These are phyloP conservation scores for Pseudozyma thailandica DNA, from an alignment of 1,284 basidiomycete species.

Conservation along the genomic window DNA sequence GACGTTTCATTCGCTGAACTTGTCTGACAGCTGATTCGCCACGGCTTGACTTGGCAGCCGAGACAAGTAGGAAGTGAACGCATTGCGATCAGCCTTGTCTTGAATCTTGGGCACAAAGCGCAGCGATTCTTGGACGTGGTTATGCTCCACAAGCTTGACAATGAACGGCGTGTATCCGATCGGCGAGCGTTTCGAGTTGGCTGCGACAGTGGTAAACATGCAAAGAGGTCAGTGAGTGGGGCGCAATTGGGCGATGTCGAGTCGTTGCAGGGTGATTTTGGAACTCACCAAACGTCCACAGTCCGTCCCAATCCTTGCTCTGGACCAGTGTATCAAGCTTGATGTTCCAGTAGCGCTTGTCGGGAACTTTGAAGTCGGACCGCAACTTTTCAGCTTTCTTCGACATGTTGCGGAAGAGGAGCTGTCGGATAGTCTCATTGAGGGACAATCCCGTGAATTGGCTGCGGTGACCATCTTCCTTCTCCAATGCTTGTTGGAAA, in stretches of 20 bases:
- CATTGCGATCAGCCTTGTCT: constrained; percentile 53
- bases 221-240: neutral
- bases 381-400: constrained; percentile 63
- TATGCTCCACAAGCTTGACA: constrained; percentile 52
- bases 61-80: constrained; percentile 31
- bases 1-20: constrained; percentile 20
- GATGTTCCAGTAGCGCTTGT: constrained; percentile 58
- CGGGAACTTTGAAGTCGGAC: constrained; percentile 62
- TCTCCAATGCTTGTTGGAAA: constrained; percentile 85
- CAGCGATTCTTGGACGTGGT: constrained; percentile 54
- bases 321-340: constrained; percentile 49
- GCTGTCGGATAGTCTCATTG: constrained; percentile 59
- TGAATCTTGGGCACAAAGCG: constrained; percentile 51
- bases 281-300: constrained; percentile 52
- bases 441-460: constrained; percentile 50
- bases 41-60: constrained; percentile 27
- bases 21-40: constrained; percentile 41
- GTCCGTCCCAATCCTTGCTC: constrained; percentile 51
- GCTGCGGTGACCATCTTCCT: constrained; percentile 76
- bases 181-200: constrained; percentile 76
- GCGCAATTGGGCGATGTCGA: neutral
- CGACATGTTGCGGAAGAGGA: constrained; percentile 53
- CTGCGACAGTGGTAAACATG: neutral
- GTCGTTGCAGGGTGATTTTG: too few species aligned
- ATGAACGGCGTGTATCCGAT: constrained; percentile 78